Conservation (phyloP, 2,329 filamentous ascomycete species). For the Aureobasidium sp. region DNA sequence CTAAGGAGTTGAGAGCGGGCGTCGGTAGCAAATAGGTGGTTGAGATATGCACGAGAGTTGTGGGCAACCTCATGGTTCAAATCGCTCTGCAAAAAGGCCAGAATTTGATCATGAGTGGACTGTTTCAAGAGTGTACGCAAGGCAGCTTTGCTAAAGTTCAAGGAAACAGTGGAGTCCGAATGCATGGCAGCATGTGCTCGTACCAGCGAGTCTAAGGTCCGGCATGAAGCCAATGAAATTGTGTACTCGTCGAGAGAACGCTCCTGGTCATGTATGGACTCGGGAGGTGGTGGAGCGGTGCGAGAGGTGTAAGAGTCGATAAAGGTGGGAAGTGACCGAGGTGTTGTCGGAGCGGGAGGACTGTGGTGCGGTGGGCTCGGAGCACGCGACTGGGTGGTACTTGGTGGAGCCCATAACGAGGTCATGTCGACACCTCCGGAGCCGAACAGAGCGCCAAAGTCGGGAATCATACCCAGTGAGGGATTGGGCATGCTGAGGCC, state of each 20-base stretch:
- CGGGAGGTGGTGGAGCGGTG: background rate
- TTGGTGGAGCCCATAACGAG: slow-evolving; percentile 5
- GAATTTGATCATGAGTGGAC: background rate
- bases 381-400: background rate
- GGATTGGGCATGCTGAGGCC: slow-evolving; percentile 31
- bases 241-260: background rate
- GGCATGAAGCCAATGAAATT: background rate
- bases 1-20: background rate
- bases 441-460: slow-evolving; percentile 24
- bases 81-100: slow-evolving; percentile 9
- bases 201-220: background rate
- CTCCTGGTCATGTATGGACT: background rate
- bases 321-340: background rate
- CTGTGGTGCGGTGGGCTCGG: background rate
- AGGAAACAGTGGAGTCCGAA: background rate
- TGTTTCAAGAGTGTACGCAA: background rate
- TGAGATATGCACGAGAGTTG: background rate
- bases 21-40: background rate
- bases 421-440: slow-evolving; percentile 13
- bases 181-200: background rate
- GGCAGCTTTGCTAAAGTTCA: slow-evolving; percentile 4
- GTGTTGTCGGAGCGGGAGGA: background rate
- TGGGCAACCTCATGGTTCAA: background rate
- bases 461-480: slow-evolving; percentile 12
- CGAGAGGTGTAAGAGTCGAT: background rate